Conservation (phyloP, 495 filamentous ascomycete species). For the Penicillium soppii region DNA sequence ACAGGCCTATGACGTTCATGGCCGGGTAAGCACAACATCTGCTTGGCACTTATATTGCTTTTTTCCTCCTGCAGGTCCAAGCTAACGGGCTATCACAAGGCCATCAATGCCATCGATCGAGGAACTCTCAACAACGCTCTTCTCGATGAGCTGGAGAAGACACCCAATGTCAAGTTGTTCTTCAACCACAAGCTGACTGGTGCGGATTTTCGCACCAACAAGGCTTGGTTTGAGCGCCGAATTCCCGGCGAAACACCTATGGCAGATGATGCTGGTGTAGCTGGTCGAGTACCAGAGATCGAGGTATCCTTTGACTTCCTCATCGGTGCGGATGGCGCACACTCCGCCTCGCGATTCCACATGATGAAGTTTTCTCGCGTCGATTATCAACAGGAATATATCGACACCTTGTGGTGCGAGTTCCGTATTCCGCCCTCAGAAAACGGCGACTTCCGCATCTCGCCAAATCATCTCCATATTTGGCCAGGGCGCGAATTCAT, state of each 20-base stretch:
- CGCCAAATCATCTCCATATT: constrained; percentile 92
- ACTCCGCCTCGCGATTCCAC: constrained; percentile 84
- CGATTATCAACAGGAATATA: constrained; percentile 91
- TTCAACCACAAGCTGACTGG: constrained; percentile 92
- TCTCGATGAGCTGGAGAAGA: constrained; percentile 76
- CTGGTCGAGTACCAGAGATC: constrained; percentile 54
- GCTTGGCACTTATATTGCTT: neutral
- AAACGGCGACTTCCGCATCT: constrained; percentile 66
- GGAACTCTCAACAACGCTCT: constrained; percentile 80
- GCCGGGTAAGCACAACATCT: constrained; percentile 57
- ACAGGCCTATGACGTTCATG: constrained; percentile 88
- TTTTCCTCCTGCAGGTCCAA: constrained; percentile 2
- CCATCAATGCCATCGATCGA: constrained; percentile 69
- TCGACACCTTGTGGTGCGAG: constrained; percentile 97
- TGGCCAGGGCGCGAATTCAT: constrained; percentile 92
- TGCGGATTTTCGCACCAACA: constrained; percentile 73
- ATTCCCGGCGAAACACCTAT: constrained; percentile 32
- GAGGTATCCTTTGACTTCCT: constrained; percentile 85
- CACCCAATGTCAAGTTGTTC: constrained; percentile 83
- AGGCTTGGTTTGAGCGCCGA: constrained; percentile 81
- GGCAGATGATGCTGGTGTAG: constrained; percentile 24
- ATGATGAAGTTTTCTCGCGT: constrained; percentile 91
- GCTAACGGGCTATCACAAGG: constrained; percentile 30
- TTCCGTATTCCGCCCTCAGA: constrained; percentile 72
- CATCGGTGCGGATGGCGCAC: constrained; percentile 94